These are phyloP conservation scores for Lodderomyces theae DNA, from an alignment of 1,139 yeast genomes.

Conservation along the genomic window DNA sequence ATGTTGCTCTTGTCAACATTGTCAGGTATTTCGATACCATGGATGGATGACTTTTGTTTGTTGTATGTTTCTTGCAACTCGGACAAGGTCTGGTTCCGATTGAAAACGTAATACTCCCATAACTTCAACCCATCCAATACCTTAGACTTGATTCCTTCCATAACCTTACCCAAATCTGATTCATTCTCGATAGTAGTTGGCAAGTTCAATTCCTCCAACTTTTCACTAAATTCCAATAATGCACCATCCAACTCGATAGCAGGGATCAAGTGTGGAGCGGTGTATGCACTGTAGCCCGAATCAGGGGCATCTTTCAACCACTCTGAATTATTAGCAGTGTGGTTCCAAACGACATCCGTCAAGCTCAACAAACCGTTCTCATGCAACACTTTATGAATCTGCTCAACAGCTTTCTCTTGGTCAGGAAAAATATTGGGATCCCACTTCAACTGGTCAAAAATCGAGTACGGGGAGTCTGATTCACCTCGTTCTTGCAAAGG, in stretches of 20 bases:
- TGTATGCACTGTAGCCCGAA: constrained; percentile 77
- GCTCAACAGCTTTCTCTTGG: constrained; percentile 28
- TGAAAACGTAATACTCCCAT: constrained; percentile 86
- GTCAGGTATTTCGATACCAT: constrained; percentile 4
- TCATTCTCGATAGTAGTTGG: constrained; percentile 52
- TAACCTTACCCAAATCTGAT: constrained; percentile 56
- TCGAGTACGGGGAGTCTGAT: constrained; percentile 90
- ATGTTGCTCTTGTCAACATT: constrained; percentile 30
- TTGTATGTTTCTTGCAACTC: constrained; percentile 39
- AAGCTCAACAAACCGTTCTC: constrained; percentile 66
- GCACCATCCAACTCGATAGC: constrained; percentile 81
- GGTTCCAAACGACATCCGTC: constrained; percentile 93
- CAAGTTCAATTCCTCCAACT: constrained; percentile 53
- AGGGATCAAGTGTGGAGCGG: constrained; percentile 83
- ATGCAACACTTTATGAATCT: constrained; percentile 41
- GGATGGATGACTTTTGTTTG: constrained; percentile 19
- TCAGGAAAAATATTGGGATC: constrained; percentile 63
- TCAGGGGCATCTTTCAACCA: constrained; percentile 90
- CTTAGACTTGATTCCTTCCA: constrained; percentile 64
- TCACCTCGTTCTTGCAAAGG: constrained; percentile 88
- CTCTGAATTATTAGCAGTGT: constrained; percentile 83
- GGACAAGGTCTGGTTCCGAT: constrained; percentile 39
- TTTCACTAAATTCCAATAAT: constrained; percentile 60
- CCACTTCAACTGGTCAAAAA: constrained; percentile 77
- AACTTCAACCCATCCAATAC: constrained; percentile 66